These are phyloP conservation scores for Phialemoniopsis sp. DNA, from an alignment of 2,329 filamentous ascomycete genomes.

Conservation along the genomic window DNA sequence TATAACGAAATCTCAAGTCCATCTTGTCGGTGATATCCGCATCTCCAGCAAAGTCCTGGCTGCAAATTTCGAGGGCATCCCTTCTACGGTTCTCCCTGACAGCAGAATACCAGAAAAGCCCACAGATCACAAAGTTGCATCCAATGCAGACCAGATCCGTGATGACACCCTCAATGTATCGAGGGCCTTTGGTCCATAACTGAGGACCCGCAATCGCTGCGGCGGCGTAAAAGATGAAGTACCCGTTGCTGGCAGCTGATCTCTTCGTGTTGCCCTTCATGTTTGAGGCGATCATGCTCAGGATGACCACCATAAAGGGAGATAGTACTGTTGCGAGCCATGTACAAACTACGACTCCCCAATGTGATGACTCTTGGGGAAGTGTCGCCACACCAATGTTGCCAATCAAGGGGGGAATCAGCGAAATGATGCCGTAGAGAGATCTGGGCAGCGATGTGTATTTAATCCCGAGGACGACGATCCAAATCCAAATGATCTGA, in stretches of 20 bases:
- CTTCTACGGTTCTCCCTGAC: constrained; percentile 11
- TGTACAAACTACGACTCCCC: constrained; percentile 41
- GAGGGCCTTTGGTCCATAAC: constrained; percentile 37
- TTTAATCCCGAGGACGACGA: constrained; percentile 31
- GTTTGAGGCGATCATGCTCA: constrained; percentile 41
- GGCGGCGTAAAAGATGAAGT: constrained; percentile 45
- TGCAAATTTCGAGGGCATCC: constrained; percentile 19
- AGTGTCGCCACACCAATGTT: constrained; percentile 37
- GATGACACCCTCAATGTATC: constrained; percentile 41
- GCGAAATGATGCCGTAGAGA: constrained; percentile 30
- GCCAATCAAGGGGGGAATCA: constrained; percentile 36
- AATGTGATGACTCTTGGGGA: constrained; percentile 28
- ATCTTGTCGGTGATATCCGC: no score
- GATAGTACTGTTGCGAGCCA: constrained; percentile 43
- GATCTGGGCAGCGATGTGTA: constrained; percentile 33
- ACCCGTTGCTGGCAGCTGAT: constrained; percentile 38
- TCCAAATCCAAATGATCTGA: constrained; percentile 39
- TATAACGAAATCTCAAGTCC: no score
- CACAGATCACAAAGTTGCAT: not conserved
- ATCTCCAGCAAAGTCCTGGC: no score
- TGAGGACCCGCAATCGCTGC: constrained; percentile 41
- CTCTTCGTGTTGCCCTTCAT: constrained; percentile 48
- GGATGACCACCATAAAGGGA: constrained; percentile 32
- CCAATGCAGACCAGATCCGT: constrained; percentile 31
- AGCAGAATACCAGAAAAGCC: not conserved